Evolutionary conservation across 2,329 filamentous ascomycete species (phyloP).

Genomic region (Apiospora phragmitis): DNA sequence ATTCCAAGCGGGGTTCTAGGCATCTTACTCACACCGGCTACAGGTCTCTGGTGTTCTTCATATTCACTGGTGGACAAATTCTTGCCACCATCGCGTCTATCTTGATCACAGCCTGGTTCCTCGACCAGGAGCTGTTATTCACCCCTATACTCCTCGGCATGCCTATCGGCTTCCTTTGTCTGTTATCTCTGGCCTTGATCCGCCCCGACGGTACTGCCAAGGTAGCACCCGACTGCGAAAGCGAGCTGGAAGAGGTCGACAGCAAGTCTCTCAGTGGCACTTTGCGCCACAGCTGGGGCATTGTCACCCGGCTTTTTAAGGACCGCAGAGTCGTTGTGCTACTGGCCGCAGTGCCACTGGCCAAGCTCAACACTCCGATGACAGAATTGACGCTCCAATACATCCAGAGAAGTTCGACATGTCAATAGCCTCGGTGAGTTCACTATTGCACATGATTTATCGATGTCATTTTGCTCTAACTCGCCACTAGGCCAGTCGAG

Average conservation of each 20-base stretch:
- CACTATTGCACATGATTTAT: not conserved
- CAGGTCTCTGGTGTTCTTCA: conserved; percentile 1
- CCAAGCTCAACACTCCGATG: conserved; percentile 1
- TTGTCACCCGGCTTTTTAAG: not conserved
- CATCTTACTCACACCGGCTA: not conserved
- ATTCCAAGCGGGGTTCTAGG: not conserved
- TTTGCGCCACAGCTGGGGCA: not conserved
- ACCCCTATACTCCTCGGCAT: not conserved
- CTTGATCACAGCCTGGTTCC: not conserved
- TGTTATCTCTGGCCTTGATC: not conserved
- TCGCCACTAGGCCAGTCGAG: not conserved
- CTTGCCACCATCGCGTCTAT: not conserved
- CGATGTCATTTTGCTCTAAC: not conserved
- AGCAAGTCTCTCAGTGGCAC: not conserved
- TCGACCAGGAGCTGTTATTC: not conserved
- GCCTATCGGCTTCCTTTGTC: not conserved
- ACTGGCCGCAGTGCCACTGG: not conserved
- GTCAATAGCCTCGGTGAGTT: not conserved
- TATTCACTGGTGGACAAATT: conserved; percentile 1
- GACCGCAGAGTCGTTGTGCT: not conserved
- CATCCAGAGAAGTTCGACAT: not conserved
- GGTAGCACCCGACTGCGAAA: not conserved
- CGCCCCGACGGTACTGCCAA: not conserved
- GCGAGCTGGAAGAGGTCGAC: not conserved
- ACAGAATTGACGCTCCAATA: not conserved